Evolutionary conservation across 257 asterid species (phyloP), one percentile per base, ranked within the genome.

Genomic region (Parsonsia alboflavescens): DNA sequence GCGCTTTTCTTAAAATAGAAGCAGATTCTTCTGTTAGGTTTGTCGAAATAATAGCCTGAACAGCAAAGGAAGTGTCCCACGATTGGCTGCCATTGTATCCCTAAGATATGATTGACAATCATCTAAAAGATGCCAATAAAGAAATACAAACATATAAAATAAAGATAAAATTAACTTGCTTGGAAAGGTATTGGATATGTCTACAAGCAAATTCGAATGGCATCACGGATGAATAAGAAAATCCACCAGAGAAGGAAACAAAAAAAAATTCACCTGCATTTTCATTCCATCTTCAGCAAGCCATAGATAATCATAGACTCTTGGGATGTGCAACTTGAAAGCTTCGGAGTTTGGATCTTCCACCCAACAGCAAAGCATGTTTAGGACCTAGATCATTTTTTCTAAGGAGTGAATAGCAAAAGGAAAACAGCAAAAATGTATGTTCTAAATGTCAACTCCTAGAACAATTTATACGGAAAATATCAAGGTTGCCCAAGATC

Each of bases 211-310:
- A 7, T 64, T 12, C 4, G 6, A 8, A 39, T 17, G 26, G 46
- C 46, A 36, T 36, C 24, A 33, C 10, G 21, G 26, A 19, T 65
- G n/a, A 45, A 30, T 8, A 65, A 39, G 69, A 33, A 65, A 19
- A 19, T 36, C 70, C 16, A 65, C 50, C 39, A 2, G n/a, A n/a
- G n/a, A n/a, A 19, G 41, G 41, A 12, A 36, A 53, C 72, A 41
- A 72, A 36, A 68, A 39, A 61, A 54, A 67, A 72, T 62, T 42
- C 46, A 92, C 98, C 98, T 94, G 96, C 97, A 91, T 94, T 78
- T 94, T 94, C 98, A 94, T 89, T 87, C 98, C 98, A 85, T 94
- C 98, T 84, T 94, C 98, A 59, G 98, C 98, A 84, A 94, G 67
- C 98, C 98, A 94, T 54, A 94, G 74, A 83, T 87, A 94, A 84